A percentile compares a stretch with the other conserved stretches of the same genome.
Conservation (phyloP, 257 asterid genomes). For the Jaltomata sinuosa region DNA sequence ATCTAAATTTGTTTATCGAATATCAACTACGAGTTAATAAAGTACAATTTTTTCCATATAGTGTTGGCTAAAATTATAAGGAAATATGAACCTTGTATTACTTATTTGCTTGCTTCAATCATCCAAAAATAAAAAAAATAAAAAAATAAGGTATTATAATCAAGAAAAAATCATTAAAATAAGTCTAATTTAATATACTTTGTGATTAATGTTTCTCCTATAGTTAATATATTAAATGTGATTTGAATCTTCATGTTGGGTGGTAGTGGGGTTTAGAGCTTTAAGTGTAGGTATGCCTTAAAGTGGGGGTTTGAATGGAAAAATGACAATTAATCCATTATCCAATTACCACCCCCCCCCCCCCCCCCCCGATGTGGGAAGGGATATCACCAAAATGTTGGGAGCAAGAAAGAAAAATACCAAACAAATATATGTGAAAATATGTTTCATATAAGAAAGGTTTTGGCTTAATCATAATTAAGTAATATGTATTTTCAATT, state of each 20-base stretch:
- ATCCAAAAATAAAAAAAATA: background rate
- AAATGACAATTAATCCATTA: background rate
- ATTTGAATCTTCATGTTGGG: background rate
- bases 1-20: background rate
- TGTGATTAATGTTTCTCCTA: background rate
- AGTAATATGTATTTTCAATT: background rate
- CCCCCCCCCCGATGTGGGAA: background rate
- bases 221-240: background rate
- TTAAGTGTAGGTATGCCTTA: background rate
- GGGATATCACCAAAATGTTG: background rate
- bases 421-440: background rate
- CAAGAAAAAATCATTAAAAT: background rate
- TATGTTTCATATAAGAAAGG: background rate
- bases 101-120: background rate
- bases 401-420: background rate
- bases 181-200: background rate
- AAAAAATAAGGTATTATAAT: background rate
- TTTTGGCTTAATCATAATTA: background rate
- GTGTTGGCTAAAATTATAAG: background rate
- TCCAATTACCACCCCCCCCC: background rate
- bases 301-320: background rate
- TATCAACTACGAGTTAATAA: background rate
- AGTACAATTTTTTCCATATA: background rate
- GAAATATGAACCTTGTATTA: background rate
- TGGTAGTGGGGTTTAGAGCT: background rate